Conservation (phyloP, 176 grass and related monocot genomes). For the Microstegium vimineum region DNA sequence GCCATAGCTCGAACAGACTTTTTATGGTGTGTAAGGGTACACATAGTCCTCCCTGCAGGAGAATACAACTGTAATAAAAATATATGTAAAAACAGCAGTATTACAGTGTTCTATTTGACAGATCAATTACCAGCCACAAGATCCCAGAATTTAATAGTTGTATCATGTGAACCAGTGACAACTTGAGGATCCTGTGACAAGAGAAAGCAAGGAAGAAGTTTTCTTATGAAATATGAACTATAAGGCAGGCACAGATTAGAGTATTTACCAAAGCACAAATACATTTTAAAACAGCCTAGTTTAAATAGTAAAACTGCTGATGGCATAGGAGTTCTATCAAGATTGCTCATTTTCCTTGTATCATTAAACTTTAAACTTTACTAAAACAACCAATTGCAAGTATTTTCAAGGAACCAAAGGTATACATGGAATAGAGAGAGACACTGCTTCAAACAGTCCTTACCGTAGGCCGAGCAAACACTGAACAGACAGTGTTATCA, state of each 20-base stretch:
- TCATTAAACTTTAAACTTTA: neutral
- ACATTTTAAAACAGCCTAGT: neutral
- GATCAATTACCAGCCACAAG: slow-evolving; percentile 81
- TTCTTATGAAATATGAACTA: neutral
- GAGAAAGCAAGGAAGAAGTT: neutral
- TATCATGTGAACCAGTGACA: slow-evolving; percentile 96
- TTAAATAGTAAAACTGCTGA: neutral
- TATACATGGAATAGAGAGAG: neutral
- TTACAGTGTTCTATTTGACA: neutral
- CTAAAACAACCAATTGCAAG: neutral
- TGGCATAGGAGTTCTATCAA: neutral
- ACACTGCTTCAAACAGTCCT: slow-evolving; percentile 16
- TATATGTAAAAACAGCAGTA: neutral
- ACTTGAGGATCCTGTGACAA: slow-evolving; percentile 91
- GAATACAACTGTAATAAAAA: slow-evolving; percentile 27
- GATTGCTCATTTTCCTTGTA: neutral
- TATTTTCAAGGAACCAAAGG: neutral
- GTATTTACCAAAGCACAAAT: neutral
- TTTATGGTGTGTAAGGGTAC: slow-evolving; percentile 95
- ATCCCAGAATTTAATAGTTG: slow-evolving; percentile 98
- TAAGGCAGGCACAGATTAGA: neutral
- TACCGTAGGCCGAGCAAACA: slow-evolving; percentile 92
- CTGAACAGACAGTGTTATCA: slow-evolving; percentile 96
- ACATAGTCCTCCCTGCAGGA: slow-evolving; percentile 83
- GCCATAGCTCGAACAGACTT: slow-evolving; percentile 96